These are phyloP conservation scores for Coprinopsis strossmayeri DNA, from an alignment of 768 basidiomycete species.

Conservation along the genomic window DNA sequence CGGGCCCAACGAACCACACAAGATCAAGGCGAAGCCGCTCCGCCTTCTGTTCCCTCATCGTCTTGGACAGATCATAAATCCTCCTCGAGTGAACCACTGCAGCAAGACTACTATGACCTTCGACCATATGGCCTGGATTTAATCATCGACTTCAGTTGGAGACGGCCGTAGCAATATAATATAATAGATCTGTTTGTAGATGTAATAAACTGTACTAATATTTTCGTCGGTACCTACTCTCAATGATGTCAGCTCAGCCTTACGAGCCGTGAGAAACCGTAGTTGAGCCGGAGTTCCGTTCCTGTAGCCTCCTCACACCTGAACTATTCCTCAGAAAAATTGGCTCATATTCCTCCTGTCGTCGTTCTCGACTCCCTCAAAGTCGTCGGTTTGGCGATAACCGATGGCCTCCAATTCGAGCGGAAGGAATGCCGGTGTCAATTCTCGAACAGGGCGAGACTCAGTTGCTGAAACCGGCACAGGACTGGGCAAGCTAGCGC, in stretches of 20 bases:
- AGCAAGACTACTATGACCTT: slow-evolving; percentile 65
- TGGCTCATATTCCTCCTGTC: not conserved
- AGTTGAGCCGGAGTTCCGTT: not conserved
- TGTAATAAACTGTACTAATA: no score
- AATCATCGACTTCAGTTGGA: slow-evolving; percentile 70
- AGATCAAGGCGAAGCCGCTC: no score
- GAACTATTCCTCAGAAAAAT: not conserved
- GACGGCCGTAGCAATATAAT: no score
- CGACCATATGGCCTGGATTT: slow-evolving; percentile 66
- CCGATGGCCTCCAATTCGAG: not conserved
- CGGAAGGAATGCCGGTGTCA: no score
- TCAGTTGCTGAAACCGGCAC: slow-evolving; percentile 15
- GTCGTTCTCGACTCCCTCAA: slow-evolving; percentile 1
- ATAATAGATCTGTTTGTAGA: no score
- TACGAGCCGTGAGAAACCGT: not conserved
- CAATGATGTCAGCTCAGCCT: not conserved
- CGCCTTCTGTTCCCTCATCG: no score
- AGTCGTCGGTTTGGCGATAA: not conserved
- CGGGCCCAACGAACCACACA: not conserved
- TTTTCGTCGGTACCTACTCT: no score
- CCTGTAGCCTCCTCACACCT: not conserved
- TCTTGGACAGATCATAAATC: no score
- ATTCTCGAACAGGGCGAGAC: no score
- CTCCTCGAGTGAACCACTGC: no score
- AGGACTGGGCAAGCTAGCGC: slow-evolving; percentile 44